A percentile compares a stretch with the other conserved stretches of the same genome.
Evolutionary conservation across 2,329 filamentous ascomycete species (phyloP).

Genomic region (Neofusicoccum sp.): DNA sequence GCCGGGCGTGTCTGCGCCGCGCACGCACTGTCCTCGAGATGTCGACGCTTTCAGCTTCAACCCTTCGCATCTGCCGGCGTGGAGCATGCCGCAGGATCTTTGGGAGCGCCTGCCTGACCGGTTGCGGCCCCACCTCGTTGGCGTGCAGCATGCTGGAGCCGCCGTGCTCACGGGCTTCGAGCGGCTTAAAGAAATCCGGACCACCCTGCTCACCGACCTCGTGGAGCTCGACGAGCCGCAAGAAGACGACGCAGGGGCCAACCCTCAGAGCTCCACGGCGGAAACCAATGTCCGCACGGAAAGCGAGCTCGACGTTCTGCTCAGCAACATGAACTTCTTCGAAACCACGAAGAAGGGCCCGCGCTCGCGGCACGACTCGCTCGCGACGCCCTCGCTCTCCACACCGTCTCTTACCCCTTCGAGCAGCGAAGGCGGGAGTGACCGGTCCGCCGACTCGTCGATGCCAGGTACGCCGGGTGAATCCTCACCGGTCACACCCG

Average conservation of each 20-base stretch:
- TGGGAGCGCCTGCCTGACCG: slow-evolving; percentile 36
- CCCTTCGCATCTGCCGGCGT: slow-evolving; percentile 36
- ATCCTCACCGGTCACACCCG: slow-evolving; percentile 24
- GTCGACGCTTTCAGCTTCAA: slow-evolving; percentile 39
- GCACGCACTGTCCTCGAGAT: slow-evolving; percentile 34
- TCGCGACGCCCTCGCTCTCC: slow-evolving; percentile 9
- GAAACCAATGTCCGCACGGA: neutral
- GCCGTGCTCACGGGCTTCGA: slow-evolving; percentile 44
- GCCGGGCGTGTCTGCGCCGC: slow-evolving; percentile 22
- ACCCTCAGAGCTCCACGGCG: neutral
- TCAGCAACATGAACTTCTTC: slow-evolving; percentile 1
- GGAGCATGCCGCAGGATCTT: slow-evolving; percentile 39
- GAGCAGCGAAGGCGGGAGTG: neutral
- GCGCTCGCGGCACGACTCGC: slow-evolving; percentile 12
- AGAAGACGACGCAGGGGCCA: neutral
- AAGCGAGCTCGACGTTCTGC: neutral
- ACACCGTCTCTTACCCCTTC: slow-evolving; percentile 14
- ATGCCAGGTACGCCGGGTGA: slow-evolving; percentile 21
- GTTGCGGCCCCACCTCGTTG: slow-evolving; percentile 33
- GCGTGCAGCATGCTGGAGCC: slow-evolving; percentile 45
- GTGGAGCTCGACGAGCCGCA: slow-evolving; percentile 5
- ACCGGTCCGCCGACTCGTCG: slow-evolving; percentile 22
- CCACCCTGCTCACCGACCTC: slow-evolving; percentile 6
- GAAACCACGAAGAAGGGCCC: slow-evolving; percentile 1
- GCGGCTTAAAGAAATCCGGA: slow-evolving; percentile 33